Conservation (phyloP, 345 rosid genomes). For the Geranium brycei region DNA sequence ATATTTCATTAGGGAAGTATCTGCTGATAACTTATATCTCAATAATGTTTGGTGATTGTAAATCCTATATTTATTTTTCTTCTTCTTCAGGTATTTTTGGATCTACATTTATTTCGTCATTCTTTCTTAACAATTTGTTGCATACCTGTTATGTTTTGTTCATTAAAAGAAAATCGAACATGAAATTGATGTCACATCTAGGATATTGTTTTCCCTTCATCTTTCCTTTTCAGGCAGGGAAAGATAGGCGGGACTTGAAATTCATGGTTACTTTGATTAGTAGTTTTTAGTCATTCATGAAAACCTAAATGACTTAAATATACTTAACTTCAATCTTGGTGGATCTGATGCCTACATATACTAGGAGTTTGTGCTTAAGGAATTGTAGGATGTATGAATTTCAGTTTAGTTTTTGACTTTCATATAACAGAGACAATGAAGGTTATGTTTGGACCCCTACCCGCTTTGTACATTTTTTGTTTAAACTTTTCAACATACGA, state of each 20-base stretch:
- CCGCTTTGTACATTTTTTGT: too few species aligned
- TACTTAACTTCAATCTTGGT: background rate
- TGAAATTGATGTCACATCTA: background rate
- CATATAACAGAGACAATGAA: too few species aligned
- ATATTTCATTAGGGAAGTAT: background rate
- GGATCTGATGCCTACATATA: too few species aligned
- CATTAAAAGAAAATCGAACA: background rate
- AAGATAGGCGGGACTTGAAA: background rate
- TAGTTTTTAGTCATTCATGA: background rate
- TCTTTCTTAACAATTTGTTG: background rate
- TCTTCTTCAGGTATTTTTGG: background rate
- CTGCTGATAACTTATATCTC: background rate
- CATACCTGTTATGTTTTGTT: background rate
- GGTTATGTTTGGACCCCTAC: too few species aligned
- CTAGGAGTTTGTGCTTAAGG: too few species aligned
- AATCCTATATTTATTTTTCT: background rate
- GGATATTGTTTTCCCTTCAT: background rate
- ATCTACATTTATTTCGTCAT: background rate
- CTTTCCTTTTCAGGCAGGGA: background rate
- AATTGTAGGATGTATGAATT: too few species aligned
- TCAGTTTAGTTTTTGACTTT: too few species aligned
- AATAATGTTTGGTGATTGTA: background rate
- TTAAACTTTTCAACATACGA: too few species aligned
- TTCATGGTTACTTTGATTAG: background rate
- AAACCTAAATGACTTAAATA: background rate